Conservation (phyloP, 495 filamentous ascomycete genomes). For the Podospora appendiculata region DNA sequence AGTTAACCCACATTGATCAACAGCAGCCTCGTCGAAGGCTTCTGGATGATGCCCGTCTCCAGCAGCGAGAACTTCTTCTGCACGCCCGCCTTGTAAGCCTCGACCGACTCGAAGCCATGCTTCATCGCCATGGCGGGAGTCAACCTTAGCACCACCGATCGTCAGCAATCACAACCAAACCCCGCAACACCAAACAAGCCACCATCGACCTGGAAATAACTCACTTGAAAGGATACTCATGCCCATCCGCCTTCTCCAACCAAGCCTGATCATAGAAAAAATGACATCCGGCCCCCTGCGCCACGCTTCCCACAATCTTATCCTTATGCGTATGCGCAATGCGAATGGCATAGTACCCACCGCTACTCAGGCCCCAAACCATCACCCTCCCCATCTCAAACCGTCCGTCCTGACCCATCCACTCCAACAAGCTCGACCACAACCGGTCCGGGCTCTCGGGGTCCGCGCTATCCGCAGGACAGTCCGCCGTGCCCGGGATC, state of each 20-base stretch:
- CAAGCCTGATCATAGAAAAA: constrained; percentile 60
- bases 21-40: constrained; percentile 54
- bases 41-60: constrained; percentile 58
- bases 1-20: constrained; percentile 53
- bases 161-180: not conserved
- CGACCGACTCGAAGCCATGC: constrained; percentile 55
- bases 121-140: constrained; percentile 61
- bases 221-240: constrained; percentile 72
- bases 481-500: constrained; percentile 77
- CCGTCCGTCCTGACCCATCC: constrained; percentile 48
- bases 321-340: constrained; percentile 63
- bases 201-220: constrained; percentile 23
- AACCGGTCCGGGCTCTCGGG: constrained; percentile 43
- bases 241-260: constrained; percentile 58
- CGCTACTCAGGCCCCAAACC: constrained; percentile 66
- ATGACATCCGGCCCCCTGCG: constrained; percentile 65
- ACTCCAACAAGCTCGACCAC: constrained; percentile 60
- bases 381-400: constrained; percentile 58
- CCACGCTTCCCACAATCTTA: constrained; percentile 51
- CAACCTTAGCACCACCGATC: constrained; percentile 31
- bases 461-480: constrained; percentile 53
- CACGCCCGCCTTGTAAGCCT: constrained; percentile 52
- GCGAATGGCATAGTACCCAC: constrained; percentile 71
- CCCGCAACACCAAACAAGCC: too few relatives aligned
- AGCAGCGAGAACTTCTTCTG: constrained; percentile 67